Base-by-base conservation (phyloP, 768 basidiomycete species). In the Cubamyces lactineus region DNA sequence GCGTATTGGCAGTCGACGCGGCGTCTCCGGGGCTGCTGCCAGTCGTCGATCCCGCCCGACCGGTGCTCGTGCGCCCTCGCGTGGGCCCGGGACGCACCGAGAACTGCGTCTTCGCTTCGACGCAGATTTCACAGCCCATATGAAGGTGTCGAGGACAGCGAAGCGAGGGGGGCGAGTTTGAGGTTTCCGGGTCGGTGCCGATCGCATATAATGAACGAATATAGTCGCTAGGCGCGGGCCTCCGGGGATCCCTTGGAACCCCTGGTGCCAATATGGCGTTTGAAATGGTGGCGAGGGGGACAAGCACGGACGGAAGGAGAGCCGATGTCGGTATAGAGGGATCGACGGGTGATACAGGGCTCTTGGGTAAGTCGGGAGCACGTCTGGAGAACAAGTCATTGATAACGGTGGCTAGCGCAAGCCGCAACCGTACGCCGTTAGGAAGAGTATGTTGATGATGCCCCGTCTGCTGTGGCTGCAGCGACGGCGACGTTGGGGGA, bases 361-460 rank as follows among this genome's bases (percentile, higher is more conserved):
- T 61, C 26, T 54, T 47, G 39, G 73, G 75, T 4, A 74, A 70
- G 13, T 75, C 59, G 1, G 86, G 86, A 0, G 84, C 79, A 68
- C 88, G 86, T 23, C 91, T 83, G 24, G 89, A 86, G 69, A 93
- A 93, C 7, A 94, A 75, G 66, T 93, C 91, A 65, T 93, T 93
- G 73, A 93, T 81, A 57, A 94, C 84, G 0, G 89, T 88, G 2
- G 85, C 85, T 39, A 94, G 77, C 1, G 88, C 87, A 5, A 94
- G 80, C 28, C 92, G 80, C 51, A 94, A 79, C 6, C 92, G 83
- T 39, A 94, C 90, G 13, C 91, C 91, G 65, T 93, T 92, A 0
- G 92, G 92, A 4, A 94, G 75, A 1, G 79, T 84, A 64, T 91
- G 87, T 9, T 83, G 84, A 61, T 85, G 80, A 3, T 69, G 66